Evolutionary conservation across 805 yeast genomes (phyloP), one percentile per base, ranked within the genome.

Genomic region (Middelhovenomyces tepae): DNA sequence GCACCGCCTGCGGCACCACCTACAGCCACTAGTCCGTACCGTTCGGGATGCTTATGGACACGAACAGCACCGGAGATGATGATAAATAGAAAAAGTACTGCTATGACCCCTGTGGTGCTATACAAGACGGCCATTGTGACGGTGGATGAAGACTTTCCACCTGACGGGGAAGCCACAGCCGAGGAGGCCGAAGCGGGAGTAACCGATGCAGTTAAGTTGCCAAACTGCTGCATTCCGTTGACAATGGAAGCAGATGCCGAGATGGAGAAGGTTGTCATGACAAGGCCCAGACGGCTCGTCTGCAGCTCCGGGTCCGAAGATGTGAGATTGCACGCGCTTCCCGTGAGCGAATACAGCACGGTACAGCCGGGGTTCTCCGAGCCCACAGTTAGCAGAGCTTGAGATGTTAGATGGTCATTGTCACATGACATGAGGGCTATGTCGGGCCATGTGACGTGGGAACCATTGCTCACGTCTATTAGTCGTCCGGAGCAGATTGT

Each of bases 11-110:
- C 42, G 18, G 28, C 18, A 7, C 28, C 15, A 15, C 18, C 32
- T 5, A 30, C 32, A 2, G 27, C 27, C 15, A 30, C 35, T 18
- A 48, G 28, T 5, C 55, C 56, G 32, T 56, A 56, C 16, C 60
- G 38, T 27, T 55, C 60, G 1, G 61, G 61, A 31, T 56, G 56
- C 15, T 54, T 43, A 24, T 52, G 59, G 7, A 53, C 47, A 4
- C 60, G 47, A 19, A 53, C 34, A 4, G 56, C 54, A n/a, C 60
- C 60, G 3, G 53, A 42, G 5, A 51, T 37, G 16, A 56, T 47
- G 19, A 56, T 36, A 16, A 51, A 35, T 20, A 53, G 35, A 27
- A 54, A 53, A 17, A 49, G 43, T 1, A 46, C 36, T 2, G 55
- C 52, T 3, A 53, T 37, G 6, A 54, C 23, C 8, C 57, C 58